Base-by-base conservation (phyloP, 2,329 filamentous ascomycete species). In the Clarireedia homoeocarpa region DNA sequence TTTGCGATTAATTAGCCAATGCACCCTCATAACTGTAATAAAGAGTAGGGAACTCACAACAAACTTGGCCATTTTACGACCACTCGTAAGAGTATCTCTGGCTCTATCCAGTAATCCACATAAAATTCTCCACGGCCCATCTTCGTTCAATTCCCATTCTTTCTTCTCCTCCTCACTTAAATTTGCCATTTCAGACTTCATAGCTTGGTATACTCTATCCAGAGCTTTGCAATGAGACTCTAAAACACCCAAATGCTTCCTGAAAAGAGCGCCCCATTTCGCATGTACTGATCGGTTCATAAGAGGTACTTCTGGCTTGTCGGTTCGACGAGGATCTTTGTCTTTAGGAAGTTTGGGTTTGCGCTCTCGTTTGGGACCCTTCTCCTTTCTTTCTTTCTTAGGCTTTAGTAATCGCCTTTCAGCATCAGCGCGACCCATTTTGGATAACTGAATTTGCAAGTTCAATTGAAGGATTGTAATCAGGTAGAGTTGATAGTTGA, bases 281-380 rank as follows among this genome's bases (percentile, higher is more conserved):
- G 70, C 69, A 62, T 75, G 75, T 55, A 55, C 47, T 1, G 57
- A 56, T 17, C 51, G 55, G 47, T 65, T 62, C 23, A 52, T 57
- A 23, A 64, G 57, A 15, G 58, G 59, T 9, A 39, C 48, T 12
- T 23, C 23, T 0, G 56, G 52, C 17, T 46, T 54, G 10, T 56
- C 56, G 23, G 51, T 64, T 40, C 54, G 17, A 47, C 39, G 4
- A 34, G 55, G 42, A 30, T 55, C 48, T 44, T 50, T 36, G 39
- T 54, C 45, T n/a, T 48, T 49, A 4, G 45, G 56, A 5, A 56
- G n/a, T 39, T 24, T 47, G 3, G 17, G 17, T n/a, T 58, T 55
- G 51, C 46, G 46, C 17, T 40, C 44, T 9, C 52, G 44, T 15
- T 47, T 51, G 14, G 54, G 49, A 5, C 38, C 27, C 17, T 39